Evolutionary conservation across 2,329 filamentous ascomycete genomes (phyloP), one percentile per base, ranked within the genome.

Genomic region (Xylaria multiplex): DNA sequence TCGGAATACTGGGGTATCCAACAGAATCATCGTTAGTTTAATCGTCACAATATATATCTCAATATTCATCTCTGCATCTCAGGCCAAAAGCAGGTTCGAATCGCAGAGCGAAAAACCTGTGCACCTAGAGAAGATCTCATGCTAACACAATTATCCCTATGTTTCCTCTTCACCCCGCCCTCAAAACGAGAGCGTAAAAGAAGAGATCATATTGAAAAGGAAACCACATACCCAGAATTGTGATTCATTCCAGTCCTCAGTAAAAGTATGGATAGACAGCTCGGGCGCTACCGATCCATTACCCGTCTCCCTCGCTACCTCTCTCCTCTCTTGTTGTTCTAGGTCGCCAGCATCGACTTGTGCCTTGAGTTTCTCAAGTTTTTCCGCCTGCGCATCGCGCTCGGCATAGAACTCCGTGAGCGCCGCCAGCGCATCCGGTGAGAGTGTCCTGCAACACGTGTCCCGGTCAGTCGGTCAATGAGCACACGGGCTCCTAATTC

Each of bases 221-320:
- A 16, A 53, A 19, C 42, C 42, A 52, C 54, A 45, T 82, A 92
- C 89, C 92, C 92, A 96, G 74, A 96, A 96, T 79, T 95, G 92
- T 68, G 87, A 91, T 74, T 90, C 86, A 74, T 94, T 92, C 92
- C 92, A 96, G 77, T 95, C 90, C 78, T 95, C 92, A 1, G 84
- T 83, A 73, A 95, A 96, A 1, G 85, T 81, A 35, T 91, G 87
- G 86, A 95, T 95, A 16, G 80, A 82, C 61, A 86, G 68, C 45
- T 64, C 59, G 2, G 48, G 77, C 76, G 37, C 70, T 53, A 27
- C 14, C 9, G n/a, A 42, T 37, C 49, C 53, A 37, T 69, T 71
- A 5, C 46, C 57, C 24, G 13, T 4, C 19, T 30, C 24, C 46
- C 22, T 13, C 22, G 14, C 35, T 32, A 16, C 14, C 13, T 9